These are phyloP conservation scores for Cicer yamashitae DNA, from an alignment of 306 rosid genomes.

Conservation along the genomic window DNA sequence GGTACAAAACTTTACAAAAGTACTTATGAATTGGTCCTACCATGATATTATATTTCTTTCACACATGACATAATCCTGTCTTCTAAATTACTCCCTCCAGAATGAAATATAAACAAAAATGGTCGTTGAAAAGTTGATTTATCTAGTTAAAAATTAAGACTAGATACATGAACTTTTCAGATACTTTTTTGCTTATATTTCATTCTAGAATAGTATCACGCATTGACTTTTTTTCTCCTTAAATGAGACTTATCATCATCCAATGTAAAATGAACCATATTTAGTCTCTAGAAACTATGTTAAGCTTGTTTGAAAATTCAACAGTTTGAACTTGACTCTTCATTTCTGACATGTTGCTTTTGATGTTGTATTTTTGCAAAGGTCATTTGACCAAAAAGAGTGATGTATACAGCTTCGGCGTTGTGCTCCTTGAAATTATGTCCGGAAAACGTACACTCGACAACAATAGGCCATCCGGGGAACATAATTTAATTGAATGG, in stretches of 20 bases:
- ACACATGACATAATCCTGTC: slow-evolving; percentile 26
- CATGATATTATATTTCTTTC: slow-evolving; percentile 1
- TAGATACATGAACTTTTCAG: too few species aligned
- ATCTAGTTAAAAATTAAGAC: too few species aligned
- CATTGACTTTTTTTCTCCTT: neutral
- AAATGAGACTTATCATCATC: neutral
- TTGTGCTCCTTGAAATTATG: slow-evolving; percentile 86
- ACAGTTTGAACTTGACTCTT: slow-evolving; percentile 34
- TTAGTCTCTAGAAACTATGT: neutral
- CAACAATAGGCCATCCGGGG: slow-evolving; percentile 78
- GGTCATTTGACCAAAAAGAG: slow-evolving; percentile 93
- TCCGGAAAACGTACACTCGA: slow-evolving; percentile 87
- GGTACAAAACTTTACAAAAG: slow-evolving; percentile 55
- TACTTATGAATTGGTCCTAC: slow-evolving; percentile 21
- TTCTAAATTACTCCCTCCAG: neutral
- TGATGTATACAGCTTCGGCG: slow-evolving; percentile 93
- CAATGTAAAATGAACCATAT: slow-evolving; percentile 18
- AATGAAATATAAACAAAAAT: too few species aligned
- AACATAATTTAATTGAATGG: slow-evolving; percentile 87
- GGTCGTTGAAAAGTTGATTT: too few species aligned
- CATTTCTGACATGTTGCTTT: slow-evolving; percentile 33
- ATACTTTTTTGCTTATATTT: too few species aligned
- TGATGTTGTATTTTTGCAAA: slow-evolving; percentile 48
- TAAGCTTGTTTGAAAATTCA: slow-evolving; percentile 3
- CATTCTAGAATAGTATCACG: too few species aligned